These are phyloP conservation scores for Jamesozyma lodderae DNA, from an alignment of 805 yeast species.

Conservation along the genomic window DNA sequence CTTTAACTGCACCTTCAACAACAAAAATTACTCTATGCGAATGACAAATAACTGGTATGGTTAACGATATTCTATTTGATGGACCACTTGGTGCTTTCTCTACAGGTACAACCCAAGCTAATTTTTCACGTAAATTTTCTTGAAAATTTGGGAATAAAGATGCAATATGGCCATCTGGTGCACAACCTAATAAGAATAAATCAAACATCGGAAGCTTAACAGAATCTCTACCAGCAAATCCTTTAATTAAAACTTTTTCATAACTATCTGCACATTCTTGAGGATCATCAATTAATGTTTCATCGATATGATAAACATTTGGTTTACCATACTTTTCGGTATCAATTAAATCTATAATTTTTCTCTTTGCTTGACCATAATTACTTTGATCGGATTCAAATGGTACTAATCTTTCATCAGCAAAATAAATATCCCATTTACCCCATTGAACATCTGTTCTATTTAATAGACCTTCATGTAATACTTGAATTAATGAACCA, in stretches of 20 bases:
- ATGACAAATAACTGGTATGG: conserved; percentile 92
- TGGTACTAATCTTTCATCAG: conserved; percentile 92
- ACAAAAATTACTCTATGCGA: conserved; percentile 89
- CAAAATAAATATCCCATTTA: conserved; percentile 92
- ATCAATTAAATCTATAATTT: conserved; percentile 55
- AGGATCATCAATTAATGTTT: conserved; percentile 60
- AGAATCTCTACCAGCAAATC: conserved; percentile 92
- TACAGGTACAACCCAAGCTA: conserved; percentile 94
- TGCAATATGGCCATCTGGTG: conserved; percentile 97
- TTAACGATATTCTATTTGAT: conserved; percentile 71
- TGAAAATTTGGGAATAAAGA: conserved; percentile 86
- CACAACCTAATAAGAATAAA: conserved; percentile 85
- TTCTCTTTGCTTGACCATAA: conserved; percentile 80
- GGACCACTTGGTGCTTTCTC: conserved; percentile 89
- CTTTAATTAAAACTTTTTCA: conserved; percentile 75
- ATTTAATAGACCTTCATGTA: conserved; percentile 74
- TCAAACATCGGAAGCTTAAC: conserved; percentile 95
- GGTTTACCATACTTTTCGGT: conserved; percentile 41
- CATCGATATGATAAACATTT: conserved; percentile 75
- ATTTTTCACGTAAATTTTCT: conserved; percentile 75
- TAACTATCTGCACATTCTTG: conserved; percentile 92
- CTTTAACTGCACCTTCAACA: conserved; percentile 93
- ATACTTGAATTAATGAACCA: conserved; percentile 80
- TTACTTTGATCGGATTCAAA: conserved; percentile 75
- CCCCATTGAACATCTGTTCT: conserved; percentile 80